Evolutionary conservation across 352 stramenopile genomes (phyloP).

Genomic region (Pythium scleroteichum): DNA sequence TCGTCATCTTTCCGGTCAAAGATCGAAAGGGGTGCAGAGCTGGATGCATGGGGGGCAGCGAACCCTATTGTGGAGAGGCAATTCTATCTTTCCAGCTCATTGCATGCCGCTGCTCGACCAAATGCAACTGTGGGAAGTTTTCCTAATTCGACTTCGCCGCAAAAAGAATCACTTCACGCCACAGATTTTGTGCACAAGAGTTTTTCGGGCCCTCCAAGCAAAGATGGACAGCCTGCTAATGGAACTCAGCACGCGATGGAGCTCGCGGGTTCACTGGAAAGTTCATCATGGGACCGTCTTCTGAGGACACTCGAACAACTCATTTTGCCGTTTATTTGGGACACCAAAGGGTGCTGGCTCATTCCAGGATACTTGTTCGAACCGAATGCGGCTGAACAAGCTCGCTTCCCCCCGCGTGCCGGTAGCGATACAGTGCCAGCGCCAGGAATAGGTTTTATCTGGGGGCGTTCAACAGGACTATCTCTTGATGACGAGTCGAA

Average conservation of each 20-base stretch:
- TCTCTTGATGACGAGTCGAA: slow-evolving; percentile 58
- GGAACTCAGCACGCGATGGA: slow-evolving; percentile 3
- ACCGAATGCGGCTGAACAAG: slow-evolving; percentile 10
- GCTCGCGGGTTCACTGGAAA: background rate
- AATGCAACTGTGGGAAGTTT: background rate
- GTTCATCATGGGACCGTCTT: slow-evolving; percentile 22
- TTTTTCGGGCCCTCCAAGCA: slow-evolving; percentile 8
- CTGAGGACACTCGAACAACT: slow-evolving; percentile 19
- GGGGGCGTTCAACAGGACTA: slow-evolving; percentile 59
- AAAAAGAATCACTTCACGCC: slow-evolving; percentile 1
- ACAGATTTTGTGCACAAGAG: slow-evolving; percentile 6
- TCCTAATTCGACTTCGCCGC: slow-evolving; percentile 6
- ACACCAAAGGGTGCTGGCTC: slow-evolving; percentile 46
- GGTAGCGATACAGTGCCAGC: slow-evolving; percentile 35
- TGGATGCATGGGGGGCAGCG: slow-evolving; percentile 24
- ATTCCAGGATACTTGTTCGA: slow-evolving; percentile 61
- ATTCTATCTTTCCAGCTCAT: slow-evolving; percentile 1
- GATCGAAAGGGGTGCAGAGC: slow-evolving; percentile 1
- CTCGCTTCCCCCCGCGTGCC: slow-evolving; percentile 28
- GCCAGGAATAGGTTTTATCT: slow-evolving; percentile 58
- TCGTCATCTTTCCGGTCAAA: slow-evolving; percentile 11
- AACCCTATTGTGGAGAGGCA: slow-evolving; percentile 22
- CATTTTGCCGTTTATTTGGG: slow-evolving; percentile 33
- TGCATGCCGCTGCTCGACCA: background rate
- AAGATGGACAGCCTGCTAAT: background rate